Percentiles rank a stretch among this genome's conserved stretches.
phyloP scores from a whole-genome alignment of 2,329 filamentous ascomycete species.

The Aspergillus felis region DNA sequence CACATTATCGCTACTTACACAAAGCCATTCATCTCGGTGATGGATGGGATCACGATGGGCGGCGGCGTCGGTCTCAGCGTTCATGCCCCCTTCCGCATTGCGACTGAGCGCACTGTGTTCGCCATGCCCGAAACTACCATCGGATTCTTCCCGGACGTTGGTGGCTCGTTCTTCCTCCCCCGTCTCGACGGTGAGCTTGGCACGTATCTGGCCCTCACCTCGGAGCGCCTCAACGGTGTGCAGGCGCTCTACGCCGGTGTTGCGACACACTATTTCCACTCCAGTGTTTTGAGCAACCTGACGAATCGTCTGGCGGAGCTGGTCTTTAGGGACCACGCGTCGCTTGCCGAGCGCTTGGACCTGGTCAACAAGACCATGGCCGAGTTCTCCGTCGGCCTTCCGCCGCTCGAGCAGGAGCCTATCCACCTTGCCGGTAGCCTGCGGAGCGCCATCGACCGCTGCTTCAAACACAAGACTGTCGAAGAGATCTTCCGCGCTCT shows the following conservation, averaged over 20 bases:
- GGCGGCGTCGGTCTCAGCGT: conserved; percentile 91
- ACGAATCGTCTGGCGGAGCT: conserved; percentile 85
- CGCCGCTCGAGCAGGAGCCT: conserved; percentile 56
- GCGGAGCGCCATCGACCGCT: conserved; percentile 78
- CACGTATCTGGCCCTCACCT: conserved; percentile 90
- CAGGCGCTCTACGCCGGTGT: conserved; percentile 88
- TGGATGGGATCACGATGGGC: conserved; percentile 98
- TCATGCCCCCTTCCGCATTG: conserved; percentile 93
- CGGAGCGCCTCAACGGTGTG: conserved; percentile 73
- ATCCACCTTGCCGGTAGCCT: conserved; percentile 65
- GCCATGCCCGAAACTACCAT: conserved; percentile 99
- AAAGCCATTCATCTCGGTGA: conserved; percentile 91
- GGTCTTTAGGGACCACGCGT: conserved; percentile 74
- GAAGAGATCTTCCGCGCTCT: conserved; percentile 68
- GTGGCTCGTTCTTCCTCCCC: conserved; percentile 92
- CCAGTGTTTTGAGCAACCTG: conserved; percentile 74
- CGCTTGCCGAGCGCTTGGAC: conserved; percentile 58
- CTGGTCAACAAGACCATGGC: conserved; percentile 85
- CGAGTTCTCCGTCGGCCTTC: conserved; percentile 84
- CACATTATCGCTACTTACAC: conserved; percentile 90
- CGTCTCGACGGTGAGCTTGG: conserved; percentile 81
- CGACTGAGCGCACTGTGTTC: conserved; percentile 91
- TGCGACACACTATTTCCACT: conserved; percentile 95
- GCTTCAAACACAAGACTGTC: conserved; percentile 66
- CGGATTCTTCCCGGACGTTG: conserved; percentile 97